Evolutionary conservation across 2,329 filamentous ascomycete species (phyloP), one percentile per base, ranked within the genome.

Genomic region (Amylocarpus encephaloides): DNA sequence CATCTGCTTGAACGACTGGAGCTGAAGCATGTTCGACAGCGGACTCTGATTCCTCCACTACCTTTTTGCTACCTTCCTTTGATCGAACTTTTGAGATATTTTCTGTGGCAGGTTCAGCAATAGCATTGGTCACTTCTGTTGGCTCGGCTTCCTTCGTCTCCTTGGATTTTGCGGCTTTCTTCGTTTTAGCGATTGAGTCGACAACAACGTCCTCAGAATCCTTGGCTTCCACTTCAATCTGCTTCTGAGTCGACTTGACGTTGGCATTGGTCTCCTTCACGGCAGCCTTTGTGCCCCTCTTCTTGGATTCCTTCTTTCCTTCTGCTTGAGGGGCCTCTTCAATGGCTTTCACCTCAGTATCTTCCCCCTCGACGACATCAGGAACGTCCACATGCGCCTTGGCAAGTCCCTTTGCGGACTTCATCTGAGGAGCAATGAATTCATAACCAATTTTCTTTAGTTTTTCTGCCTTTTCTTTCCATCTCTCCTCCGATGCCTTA

Each of bases 381-480:
- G 50, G 52, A 7, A 59, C 34, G 13, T 54, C 53, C 46, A 61
- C 52, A 18, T 43, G 43, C 53, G 70, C 71, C 50, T 73, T 67
- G 16, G 73, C 69, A 43, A 82, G 73, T 41, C 72, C 71, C 19
- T 78, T 74, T 6, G 82, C 77, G 32, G 70, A 69, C 74, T 88
- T 94, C 59, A 95, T 70, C 58, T 76, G 71, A 0, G 89, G 88
- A 18, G 80, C 78, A 46, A 88, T 79, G 63, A 89, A 91, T 53
- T 93, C 83, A 68, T 98, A 97, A 9, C 86, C 92, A 52, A 94
- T 69, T 38, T 77, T 82, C 75, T 88, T 84, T 58, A 96, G 72
- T 71, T 87, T 86, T 65, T 85, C 79, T 1, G 79, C 82, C 70
- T 88, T 86, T 58, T 75, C 75, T 34, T 73, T 70, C 48, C 93